Percentiles rank a stretch among this genome's conserved stretches.
Evolutionary conservation across 306 rosid species (phyloP).

Genomic region (Pyrus bretschneideri): DNA sequence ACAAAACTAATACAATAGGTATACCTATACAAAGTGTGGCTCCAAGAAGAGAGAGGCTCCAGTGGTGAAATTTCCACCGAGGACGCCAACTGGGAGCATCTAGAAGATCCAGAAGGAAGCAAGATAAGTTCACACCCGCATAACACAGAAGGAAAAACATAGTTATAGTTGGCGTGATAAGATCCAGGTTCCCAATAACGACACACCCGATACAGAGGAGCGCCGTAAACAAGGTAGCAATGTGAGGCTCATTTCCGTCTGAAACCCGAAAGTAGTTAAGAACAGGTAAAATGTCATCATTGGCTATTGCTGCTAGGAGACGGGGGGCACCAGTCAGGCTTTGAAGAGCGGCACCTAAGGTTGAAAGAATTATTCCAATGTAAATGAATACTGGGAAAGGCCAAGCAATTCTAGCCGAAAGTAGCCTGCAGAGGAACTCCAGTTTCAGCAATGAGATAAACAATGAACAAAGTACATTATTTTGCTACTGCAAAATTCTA

Average conservation of each 20-base stretch:
- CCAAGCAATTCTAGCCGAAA: slow-evolving; percentile 92
- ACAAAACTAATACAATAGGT: slow-evolving; percentile 8
- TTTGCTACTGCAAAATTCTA: not conserved
- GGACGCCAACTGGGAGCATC: slow-evolving; percentile 99
- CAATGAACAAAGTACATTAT: not conserved
- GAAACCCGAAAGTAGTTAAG: slow-evolving; percentile 86
- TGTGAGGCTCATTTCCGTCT: slow-evolving; percentile 79
- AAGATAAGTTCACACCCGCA: slow-evolving; percentile 93
- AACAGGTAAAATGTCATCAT: slow-evolving; percentile 90
- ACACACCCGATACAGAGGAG: slow-evolving; percentile 88
- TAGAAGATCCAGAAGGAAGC: slow-evolving; percentile 98
- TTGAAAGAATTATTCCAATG: slow-evolving; percentile 92
- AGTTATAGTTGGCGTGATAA: slow-evolving; percentile 95
- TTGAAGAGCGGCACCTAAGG: slow-evolving; percentile 99
- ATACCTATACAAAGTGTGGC: slow-evolving; percentile 85
- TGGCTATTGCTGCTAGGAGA: slow-evolving; percentile 98
- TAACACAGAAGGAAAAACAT: slow-evolving; percentile 98
- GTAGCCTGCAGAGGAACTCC: slow-evolving; percentile 68
- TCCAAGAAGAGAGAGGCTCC: slow-evolving; percentile 96
- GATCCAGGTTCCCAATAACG: slow-evolving; percentile 96
- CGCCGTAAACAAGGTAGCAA: slow-evolving; percentile 91
- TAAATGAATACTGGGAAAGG: slow-evolving; percentile 91
- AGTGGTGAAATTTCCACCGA: slow-evolving; percentile 97
- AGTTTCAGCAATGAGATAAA: slow-evolving; percentile 19
- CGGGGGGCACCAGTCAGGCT: slow-evolving; percentile 99